phyloP scores from a whole-genome alignment of 2,329 filamentous ascomycete species.

The Colletotrichum sp. region DNA sequence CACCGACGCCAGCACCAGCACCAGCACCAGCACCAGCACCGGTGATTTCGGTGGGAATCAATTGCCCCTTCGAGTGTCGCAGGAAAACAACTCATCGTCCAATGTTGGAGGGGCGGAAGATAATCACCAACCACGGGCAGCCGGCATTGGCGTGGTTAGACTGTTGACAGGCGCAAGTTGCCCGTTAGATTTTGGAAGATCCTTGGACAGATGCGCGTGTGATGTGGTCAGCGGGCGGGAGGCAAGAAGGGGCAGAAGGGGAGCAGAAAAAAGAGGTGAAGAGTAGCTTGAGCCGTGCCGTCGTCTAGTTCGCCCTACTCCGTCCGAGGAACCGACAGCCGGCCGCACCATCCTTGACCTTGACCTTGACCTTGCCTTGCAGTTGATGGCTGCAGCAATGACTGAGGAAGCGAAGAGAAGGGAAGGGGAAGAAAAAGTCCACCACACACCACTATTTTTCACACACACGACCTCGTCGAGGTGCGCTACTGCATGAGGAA shows the following conservation, averaged over 20 bases:
- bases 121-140: background rate
- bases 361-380: background rate
- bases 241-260: background rate
- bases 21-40: background rate
- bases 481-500: conserved; percentile 9
- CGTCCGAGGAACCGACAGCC: conserved; percentile 17
- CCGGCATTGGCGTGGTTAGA: background rate
- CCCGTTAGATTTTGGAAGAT: background rate
- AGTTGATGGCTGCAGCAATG: background rate
- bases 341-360: background rate
- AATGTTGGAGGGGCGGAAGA: background rate
- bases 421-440: background rate
- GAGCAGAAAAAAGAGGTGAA: background rate
- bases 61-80: background rate
- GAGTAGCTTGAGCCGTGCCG: background rate
- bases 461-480: background rate
- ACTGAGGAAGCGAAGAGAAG: background rate
- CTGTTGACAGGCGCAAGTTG: background rate
- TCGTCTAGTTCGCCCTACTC: conserved; percentile 4
- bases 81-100: conserved; percentile 8
- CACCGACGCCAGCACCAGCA: background rate
- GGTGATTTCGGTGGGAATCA: background rate
- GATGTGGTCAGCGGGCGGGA: conserved; percentile 8
- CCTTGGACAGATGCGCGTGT: background rate
- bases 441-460: background rate